Evolutionary conservation across 345 rosid species (phyloP).

Genomic region (Populus ilicifolia): DNA sequence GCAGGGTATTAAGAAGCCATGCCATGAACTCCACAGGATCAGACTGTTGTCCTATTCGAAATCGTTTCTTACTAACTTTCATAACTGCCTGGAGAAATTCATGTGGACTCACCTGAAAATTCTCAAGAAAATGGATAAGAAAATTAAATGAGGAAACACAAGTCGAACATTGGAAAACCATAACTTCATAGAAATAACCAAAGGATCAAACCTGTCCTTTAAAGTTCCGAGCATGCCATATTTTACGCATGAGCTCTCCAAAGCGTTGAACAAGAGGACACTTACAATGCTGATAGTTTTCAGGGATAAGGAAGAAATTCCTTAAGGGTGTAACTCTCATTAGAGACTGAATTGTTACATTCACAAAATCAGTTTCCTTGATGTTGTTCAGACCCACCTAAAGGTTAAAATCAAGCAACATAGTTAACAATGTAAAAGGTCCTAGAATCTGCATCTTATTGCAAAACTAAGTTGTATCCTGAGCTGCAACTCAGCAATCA

Average conservation of each 20-base stretch:
- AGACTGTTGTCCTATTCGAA: constrained; percentile 84
- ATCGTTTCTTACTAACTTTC: constrained; percentile 86
- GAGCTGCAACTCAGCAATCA: background rate
- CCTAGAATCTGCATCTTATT: background rate
- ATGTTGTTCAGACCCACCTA: constrained; percentile 97
- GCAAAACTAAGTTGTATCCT: background rate
- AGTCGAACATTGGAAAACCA: constrained; percentile 4
- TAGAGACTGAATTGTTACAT: constrained; percentile 89
- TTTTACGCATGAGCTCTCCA: constrained; percentile 90
- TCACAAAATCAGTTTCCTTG: constrained; percentile 93
- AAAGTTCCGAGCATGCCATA: constrained; percentile 95
- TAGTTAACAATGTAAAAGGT: constrained; percentile 1
- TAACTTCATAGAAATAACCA: constrained; percentile 1
- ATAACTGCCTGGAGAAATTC: constrained; percentile 97
- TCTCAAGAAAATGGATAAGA: background rate
- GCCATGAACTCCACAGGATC: constrained; percentile 96
- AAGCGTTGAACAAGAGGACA: constrained; percentile 90
- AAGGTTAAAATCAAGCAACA: constrained; percentile 6
- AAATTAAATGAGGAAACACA: background rate
- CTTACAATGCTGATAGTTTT: constrained; percentile 71
- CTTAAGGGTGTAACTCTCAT: constrained; percentile 92
- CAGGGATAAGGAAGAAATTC: constrained; percentile 87
- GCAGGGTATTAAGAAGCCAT: constrained; percentile 95
- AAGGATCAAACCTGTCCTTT: constrained; percentile 79
- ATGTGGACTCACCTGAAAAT: constrained; percentile 90